Percentiles rank a stretch among this genome's conserved stretches.
Conservation (phyloP, 345 rosid genomes). For the Syzygium aromaticum region DNA sequence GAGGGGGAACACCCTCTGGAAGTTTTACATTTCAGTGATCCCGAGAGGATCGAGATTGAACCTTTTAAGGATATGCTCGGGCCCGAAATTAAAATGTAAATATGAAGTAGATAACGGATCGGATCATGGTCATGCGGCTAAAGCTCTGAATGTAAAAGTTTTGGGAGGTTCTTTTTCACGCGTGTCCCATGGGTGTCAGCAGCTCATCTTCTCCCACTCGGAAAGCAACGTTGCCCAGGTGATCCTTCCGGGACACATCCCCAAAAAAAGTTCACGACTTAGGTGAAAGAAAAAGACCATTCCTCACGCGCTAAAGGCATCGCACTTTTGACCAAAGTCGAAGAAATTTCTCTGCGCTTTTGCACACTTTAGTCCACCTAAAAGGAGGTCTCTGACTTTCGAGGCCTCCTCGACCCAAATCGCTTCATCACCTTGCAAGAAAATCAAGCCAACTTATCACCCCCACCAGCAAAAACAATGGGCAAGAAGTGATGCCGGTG, state of each 20-base stretch:
- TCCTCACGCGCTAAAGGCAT: not conserved
- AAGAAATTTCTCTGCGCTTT: not conserved
- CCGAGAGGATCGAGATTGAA: too few species aligned
- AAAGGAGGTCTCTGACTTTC: not conserved
- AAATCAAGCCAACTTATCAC: not conserved
- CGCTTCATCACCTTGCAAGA: not conserved
- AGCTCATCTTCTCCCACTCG: not conserved
- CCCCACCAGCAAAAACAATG: not conserved
- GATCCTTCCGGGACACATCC: not conserved
- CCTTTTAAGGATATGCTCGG: too few species aligned
- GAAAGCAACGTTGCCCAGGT: not conserved
- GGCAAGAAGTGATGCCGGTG: not conserved
- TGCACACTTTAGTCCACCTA: not conserved
- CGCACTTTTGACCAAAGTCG: not conserved
- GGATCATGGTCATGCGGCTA: too few species aligned
- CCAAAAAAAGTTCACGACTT: not conserved
- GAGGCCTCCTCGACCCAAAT: not conserved
- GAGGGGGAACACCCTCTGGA: too few species aligned
- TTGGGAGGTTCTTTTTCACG: not conserved
- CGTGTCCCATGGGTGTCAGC: not conserved
- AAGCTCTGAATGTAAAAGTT: not conserved
- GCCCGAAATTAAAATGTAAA: too few species aligned
- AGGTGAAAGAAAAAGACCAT: not conserved
- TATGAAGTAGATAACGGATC: too few species aligned
- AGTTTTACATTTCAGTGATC: too few species aligned